Conservation (phyloP, 768 basidiomycete genomes). For the Podaxis pistillaris region DNA sequence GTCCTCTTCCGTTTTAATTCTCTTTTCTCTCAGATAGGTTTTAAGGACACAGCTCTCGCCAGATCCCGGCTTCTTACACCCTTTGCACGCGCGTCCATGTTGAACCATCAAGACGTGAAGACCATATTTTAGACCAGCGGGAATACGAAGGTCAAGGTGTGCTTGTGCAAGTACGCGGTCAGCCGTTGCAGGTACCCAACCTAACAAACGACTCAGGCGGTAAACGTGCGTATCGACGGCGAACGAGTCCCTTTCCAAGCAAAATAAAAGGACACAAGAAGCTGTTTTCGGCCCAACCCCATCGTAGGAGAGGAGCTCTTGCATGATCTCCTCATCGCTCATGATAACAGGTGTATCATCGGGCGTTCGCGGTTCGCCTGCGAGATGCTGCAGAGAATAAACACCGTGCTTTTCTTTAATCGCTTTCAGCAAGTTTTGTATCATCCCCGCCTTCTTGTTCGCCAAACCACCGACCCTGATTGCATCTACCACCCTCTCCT, state of each 20-base stretch:
- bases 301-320: slow-evolving; percentile 51
- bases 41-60: slow-evolving; percentile 29
- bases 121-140: slow-evolving; percentile 52
- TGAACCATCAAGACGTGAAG: slow-evolving; percentile 59
- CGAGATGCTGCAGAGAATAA: slow-evolving; percentile 59
- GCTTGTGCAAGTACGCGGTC: slow-evolving; percentile 54
- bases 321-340: slow-evolving; percentile 49
- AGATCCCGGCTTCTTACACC: slow-evolving; percentile 41
- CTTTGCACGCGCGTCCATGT: slow-evolving; percentile 53
- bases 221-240: slow-evolving; percentile 68
- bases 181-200: slow-evolving; percentile 47
- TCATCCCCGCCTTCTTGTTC: slow-evolving; percentile 56
- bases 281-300: slow-evolving; percentile 67
- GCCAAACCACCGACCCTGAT: slow-evolving; percentile 57
- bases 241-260: slow-evolving; percentile 57
- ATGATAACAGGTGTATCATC: not conserved
- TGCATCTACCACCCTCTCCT: slow-evolving; percentile 42
- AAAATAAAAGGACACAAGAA: slow-evolving; percentile 60
- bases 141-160: slow-evolving; percentile 52
- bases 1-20: not conserved
- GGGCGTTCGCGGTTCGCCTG: slow-evolving; percentile 25
- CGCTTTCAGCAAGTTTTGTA: slow-evolving; percentile 44
- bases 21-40: slow-evolving; percentile 25
- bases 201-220: slow-evolving; percentile 48
- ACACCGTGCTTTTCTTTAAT: slow-evolving; percentile 46